A percentile compares a stretch with the other conserved stretches of the same genome.
Conservation (phyloP, 371 early-diverging fungal genomes). For the Sporodiniella umbellata region DNA sequence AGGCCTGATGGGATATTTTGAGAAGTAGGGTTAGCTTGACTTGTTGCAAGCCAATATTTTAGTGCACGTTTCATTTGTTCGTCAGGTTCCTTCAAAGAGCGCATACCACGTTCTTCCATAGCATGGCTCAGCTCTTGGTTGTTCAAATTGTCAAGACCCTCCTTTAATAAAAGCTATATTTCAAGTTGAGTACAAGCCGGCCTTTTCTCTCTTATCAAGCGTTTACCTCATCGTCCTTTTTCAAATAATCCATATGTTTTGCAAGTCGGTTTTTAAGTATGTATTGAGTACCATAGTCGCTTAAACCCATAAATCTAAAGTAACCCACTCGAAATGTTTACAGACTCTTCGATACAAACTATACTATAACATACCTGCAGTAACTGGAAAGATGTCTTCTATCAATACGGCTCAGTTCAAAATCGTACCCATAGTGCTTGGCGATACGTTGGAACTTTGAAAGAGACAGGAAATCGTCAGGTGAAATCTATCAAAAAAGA, state of each 20-base stretch:
- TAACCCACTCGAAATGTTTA: no score
- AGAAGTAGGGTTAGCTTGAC: constrained; percentile 17
- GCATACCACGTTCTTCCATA: constrained; percentile 67
- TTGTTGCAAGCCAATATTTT: constrained; percentile 55
- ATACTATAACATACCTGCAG: constrained; percentile 38
- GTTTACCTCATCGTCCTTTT: constrained; percentile 54
- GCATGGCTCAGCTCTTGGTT: constrained; percentile 47
- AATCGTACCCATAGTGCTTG: constrained; percentile 50
- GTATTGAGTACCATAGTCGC: constrained; percentile 48
- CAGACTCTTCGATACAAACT: no score
- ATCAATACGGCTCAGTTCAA: constrained; percentile 47
- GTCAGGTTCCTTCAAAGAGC: constrained; percentile 42
- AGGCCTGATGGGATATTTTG: constrained; percentile 47
- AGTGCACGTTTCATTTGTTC: constrained; percentile 51
- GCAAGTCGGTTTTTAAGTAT: constrained; percentile 52
- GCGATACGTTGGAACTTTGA: constrained; percentile 41
- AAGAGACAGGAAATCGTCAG: constrained; percentile 46
- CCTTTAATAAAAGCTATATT: constrained; percentile 41
- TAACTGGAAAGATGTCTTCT: constrained; percentile 49
- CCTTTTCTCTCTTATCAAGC: no score
- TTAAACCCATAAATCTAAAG: constrained; percentile 57
- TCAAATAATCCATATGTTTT: constrained; percentile 50
- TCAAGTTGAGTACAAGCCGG: neutral
- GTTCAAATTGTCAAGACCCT: constrained; percentile 45
- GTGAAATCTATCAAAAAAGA: constrained; percentile 35